phyloP scores from a whole-genome alignment of 495 filamentous ascomycete genomes.

The Corynascus novoguineensis region DNA sequence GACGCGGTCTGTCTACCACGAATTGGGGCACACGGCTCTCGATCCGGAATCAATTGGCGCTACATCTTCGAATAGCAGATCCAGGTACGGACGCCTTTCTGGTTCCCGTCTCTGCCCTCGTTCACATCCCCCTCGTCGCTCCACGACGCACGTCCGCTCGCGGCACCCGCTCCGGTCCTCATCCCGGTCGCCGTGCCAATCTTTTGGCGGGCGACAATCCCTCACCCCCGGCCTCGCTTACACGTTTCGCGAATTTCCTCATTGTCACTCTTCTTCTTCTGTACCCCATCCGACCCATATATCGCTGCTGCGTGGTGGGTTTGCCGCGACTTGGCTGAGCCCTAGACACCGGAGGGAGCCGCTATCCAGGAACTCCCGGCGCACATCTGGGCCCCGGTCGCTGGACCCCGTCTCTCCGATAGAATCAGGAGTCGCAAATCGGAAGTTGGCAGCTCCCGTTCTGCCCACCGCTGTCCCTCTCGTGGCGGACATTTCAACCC shows the following conservation, averaged over 20 bases:
- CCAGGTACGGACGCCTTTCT: not conserved
- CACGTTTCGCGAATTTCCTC: not conserved
- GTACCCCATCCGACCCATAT: not conserved
- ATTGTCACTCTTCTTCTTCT: not conserved
- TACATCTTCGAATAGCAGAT: too few relatives aligned
- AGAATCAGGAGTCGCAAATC: conserved; percentile 13
- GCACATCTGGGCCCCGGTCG: conserved; percentile 17
- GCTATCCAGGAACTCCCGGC: conserved; percentile 10
- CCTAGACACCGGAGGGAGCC: not conserved
- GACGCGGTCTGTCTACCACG: not conserved
- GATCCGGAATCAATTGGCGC: not conserved
- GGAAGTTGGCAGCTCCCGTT: conserved; percentile 15
- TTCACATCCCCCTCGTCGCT: not conserved
- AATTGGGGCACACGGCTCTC: not conserved
- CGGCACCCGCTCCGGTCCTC: not conserved
- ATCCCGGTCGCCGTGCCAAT: conserved; percentile 6
- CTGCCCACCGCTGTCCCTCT: conserved; percentile 20
- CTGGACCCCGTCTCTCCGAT: conserved; percentile 17
- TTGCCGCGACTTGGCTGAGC: not conserved
- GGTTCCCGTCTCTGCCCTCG: not conserved
- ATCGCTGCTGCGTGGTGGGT: conserved; percentile 7
- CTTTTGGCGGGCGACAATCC: not conserved
- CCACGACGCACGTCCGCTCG: not conserved
- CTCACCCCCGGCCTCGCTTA: conserved; percentile 6
- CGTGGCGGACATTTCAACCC: conserved; percentile 18